These are phyloP conservation scores for Juncus effusus DNA, from an alignment of 176 grass and related monocot genomes.

Conservation along the genomic window DNA sequence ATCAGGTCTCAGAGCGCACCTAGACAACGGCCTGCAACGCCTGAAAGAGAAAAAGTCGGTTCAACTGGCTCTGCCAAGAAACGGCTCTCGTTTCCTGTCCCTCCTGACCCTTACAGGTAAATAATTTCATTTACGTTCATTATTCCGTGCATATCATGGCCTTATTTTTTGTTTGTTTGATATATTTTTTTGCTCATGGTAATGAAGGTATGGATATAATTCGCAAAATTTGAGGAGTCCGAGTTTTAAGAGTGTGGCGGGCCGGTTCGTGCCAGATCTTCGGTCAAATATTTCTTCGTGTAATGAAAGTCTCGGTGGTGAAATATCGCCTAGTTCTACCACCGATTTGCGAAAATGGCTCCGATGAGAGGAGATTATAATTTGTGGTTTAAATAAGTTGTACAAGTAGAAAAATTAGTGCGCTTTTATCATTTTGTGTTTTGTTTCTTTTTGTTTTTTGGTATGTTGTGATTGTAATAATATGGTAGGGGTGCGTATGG, in stretches of 20 bases:
- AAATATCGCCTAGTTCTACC: conserved; percentile 67
- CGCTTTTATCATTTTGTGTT: conserved; percentile 14
- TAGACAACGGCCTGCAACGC: conserved; percentile 57
- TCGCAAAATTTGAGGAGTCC: conserved; percentile 70
- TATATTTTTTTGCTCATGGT: too few relatives aligned
- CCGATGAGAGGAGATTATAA: conserved; percentile 30
- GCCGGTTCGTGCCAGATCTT: conserved; percentile 62
- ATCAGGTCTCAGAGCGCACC: conserved; percentile 78
- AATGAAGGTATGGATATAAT: not conserved
- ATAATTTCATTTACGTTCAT: not conserved
- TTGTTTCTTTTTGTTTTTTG: conserved; percentile 9
- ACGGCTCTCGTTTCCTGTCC: conserved; percentile 71
- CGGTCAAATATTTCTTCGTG: conserved; percentile 78
- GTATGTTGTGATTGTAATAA: conserved; percentile 4
- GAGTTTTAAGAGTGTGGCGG: conserved; percentile 88
- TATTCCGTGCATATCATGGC: too few relatives aligned
- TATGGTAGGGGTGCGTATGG: too few relatives aligned
- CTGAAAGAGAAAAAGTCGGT: conserved; percentile 47
- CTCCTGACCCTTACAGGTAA: conserved; percentile 34
- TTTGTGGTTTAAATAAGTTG: conserved; percentile 15
- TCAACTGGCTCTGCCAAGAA: conserved; percentile 49
- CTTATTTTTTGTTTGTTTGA: too few relatives aligned
- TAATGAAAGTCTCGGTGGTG: conserved; percentile 66
- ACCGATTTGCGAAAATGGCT: conserved; percentile 80
- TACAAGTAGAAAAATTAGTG: conserved; percentile 23